Base-by-base conservation (phyloP, 495 filamentous ascomycete species). In the Cercophora scortea region DNA sequence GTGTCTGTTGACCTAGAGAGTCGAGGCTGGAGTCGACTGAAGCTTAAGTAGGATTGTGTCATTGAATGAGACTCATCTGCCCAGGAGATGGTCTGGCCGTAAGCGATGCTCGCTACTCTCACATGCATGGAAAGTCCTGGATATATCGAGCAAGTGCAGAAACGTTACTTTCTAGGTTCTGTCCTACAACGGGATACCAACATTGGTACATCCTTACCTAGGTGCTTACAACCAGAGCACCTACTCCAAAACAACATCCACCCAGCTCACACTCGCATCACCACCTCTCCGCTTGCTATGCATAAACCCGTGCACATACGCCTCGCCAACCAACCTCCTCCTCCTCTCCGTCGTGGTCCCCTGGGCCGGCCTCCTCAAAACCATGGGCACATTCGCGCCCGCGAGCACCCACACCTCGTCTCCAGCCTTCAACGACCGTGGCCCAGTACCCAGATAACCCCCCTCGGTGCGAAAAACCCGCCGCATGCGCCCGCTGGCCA, bases 321-420 rank as follows among this genome's bases (percentile, higher is more conserved):
- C 39, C 45, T 57, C 54, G 6, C 54, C 54, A 12, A 57, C 42
- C 6, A 57, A 25, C 25, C 25, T 25, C 25, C 25, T 25, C 25
- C 25, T 25, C 25, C 2, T 5, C 2, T 2, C 25, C 25, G 25
- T 25, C 25, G 25, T 25, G 25, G 25, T 25, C 25, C 25, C 25
- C 25, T 25, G n/a, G n/a, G n/a, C n/a, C 15, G 9, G 17, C 8
- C 38, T 10, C 8, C 55, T 47, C 40, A 61, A 25, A 13, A 60
- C 48, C 19, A 60, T 25, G 0, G 57, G 57, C 10, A 54, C 49
- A 10, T 8, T 35, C 3, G 43, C 47, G 10, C 60, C 57, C 7
- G 38, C 50, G 7, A 62, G 42, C 8, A 55, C 42, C 49, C 57
- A 60, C 1, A 57, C 52, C 41, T 52, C 25, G 18, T 63, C 60